Evolutionary conservation across 1,284 basidiomycete genomes (phyloP), one percentile per base, ranked within the genome.

Genomic region (Cutaneotrichosporon arboriforme): DNA sequence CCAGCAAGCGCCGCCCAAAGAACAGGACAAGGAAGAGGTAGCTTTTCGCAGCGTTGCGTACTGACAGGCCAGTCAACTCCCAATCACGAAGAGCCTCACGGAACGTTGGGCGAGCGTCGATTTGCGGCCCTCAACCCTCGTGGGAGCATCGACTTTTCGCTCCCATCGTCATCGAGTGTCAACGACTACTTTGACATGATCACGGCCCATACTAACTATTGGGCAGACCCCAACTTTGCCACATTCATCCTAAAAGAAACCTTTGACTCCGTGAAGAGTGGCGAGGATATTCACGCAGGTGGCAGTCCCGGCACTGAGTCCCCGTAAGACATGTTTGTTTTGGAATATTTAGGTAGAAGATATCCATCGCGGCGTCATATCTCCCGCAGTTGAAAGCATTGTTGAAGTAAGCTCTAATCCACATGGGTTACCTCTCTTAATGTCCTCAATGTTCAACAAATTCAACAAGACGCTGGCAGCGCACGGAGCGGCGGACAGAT

Each of bases 111-210:
- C 3, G 74, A 76, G 54, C 55, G 75, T 5, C 61, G 75, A 12
- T 74, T 77, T 47, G 72, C 68, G 0, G 75, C 74, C 0, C 56
- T 77, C 42, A 77, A 77, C 49, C 73, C 74, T 1, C 75, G 75
- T 49, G 75, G 75, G 2, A 72, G 69, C 49, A 51, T 76, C 31
- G 74, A 76, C 50, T 77, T 74, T 46, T 72, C 62, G 46, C 59
- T 77, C 18, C 72, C 73, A 4, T 67, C 68, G 7, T 62, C 66
- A 0, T 62, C 67, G 0, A 69, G 71, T 2, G 66, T 73, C 22
- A 73, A 67, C 62, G 74, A 74, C 49, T 76, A 76, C 46, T 53
- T 76, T 7, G 70, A 71, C 47, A 74, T 72, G 68, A 64, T 73
- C 33, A 72, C 70, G 1, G 65, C 71, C 2, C 73, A 75, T 49